These are phyloP conservation scores for Peronosclerospora sorghi DNA, from an alignment of 352 stramenopile species.

Conservation along the genomic window DNA sequence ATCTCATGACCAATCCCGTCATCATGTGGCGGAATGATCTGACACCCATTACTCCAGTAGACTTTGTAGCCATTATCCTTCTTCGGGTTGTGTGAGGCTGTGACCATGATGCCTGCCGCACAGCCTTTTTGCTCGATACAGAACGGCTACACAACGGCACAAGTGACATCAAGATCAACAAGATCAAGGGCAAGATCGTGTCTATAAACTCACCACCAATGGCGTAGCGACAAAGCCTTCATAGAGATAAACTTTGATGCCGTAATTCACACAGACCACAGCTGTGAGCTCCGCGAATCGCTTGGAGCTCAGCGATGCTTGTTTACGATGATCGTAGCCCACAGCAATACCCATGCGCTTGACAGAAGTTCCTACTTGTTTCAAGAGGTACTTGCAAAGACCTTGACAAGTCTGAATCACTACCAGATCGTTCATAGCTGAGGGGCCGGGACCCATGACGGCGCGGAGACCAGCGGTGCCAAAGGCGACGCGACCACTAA, in stretches of 20 bases:
- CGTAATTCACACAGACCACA: slow-evolving; percentile 62
- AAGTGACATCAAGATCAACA: not conserved
- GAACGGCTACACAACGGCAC: slow-evolving; percentile 32
- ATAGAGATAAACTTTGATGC: slow-evolving; percentile 87
- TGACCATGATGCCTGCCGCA: slow-evolving; percentile 88
- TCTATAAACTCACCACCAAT: slow-evolving; percentile 60
- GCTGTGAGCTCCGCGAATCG: slow-evolving; percentile 82
- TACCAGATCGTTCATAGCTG: slow-evolving; percentile 89
- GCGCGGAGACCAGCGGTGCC: slow-evolving; percentile 86
- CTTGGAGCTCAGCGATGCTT: slow-evolving; percentile 73
- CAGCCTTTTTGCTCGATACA: slow-evolving; percentile 72
- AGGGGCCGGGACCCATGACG: slow-evolving; percentile 80
- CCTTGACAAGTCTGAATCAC: slow-evolving; percentile 88
- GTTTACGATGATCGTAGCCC: slow-evolving; percentile 85
- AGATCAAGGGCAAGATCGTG: not conserved
- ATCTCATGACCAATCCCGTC: slow-evolving; percentile 87
- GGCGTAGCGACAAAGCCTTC: slow-evolving; percentile 91
- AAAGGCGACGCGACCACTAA: slow-evolving; percentile 83
- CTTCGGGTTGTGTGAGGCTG: slow-evolving; percentile 97
- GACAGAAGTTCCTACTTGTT: slow-evolving; percentile 56
- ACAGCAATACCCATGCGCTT: slow-evolving; percentile 78
- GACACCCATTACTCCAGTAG: slow-evolving; percentile 90
- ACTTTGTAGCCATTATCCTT: slow-evolving; percentile 97
- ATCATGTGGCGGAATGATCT: slow-evolving; percentile 97
- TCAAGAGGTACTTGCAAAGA: slow-evolving; percentile 78